phyloP scores from a whole-genome alignment of 78 protist genomes.

The Dictyostelium intermedium region DNA sequence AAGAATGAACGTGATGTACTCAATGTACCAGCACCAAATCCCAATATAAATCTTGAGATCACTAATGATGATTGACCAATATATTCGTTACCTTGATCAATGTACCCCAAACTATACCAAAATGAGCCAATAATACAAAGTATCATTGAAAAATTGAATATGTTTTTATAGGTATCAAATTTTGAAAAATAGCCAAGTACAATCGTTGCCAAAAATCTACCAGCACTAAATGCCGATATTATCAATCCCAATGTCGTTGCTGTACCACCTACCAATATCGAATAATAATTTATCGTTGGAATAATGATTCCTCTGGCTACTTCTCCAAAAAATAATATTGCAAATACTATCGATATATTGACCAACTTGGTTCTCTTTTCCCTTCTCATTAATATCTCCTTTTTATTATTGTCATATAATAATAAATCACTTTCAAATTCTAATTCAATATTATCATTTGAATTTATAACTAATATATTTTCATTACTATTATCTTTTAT shows the following conservation, averaged over 20 bases:
- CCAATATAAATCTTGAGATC: background rate
- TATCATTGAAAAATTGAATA: slow-evolving; percentile 1
- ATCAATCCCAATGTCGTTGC: background rate
- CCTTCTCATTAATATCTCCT: background rate
- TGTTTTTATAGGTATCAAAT: background rate
- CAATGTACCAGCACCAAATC: slow-evolving; percentile 56
- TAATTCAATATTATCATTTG: slow-evolving; percentile 3
- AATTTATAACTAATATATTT: background rate
- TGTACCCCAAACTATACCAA: background rate
- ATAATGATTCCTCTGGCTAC: slow-evolving; percentile 19
- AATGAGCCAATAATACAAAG: slow-evolving; percentile 13
- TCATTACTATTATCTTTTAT: background rate
- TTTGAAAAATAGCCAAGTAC: background rate
- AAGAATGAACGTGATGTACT: slow-evolving; percentile 33
- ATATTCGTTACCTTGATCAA: background rate
- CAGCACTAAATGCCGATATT: slow-evolving; percentile 4
- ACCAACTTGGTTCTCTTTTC: background rate
- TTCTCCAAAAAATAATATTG: slow-evolving; percentile 11
- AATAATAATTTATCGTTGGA: background rate
- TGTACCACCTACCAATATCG: background rate
- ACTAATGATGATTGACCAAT: background rate
- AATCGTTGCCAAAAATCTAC: slow-evolving; percentile 24
- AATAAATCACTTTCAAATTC: background rate
- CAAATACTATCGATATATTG: background rate
- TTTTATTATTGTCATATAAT: background rate